phyloP scores from a whole-genome alignment of 345 rosid genomes.

The Stellera chamaejasme region DNA sequence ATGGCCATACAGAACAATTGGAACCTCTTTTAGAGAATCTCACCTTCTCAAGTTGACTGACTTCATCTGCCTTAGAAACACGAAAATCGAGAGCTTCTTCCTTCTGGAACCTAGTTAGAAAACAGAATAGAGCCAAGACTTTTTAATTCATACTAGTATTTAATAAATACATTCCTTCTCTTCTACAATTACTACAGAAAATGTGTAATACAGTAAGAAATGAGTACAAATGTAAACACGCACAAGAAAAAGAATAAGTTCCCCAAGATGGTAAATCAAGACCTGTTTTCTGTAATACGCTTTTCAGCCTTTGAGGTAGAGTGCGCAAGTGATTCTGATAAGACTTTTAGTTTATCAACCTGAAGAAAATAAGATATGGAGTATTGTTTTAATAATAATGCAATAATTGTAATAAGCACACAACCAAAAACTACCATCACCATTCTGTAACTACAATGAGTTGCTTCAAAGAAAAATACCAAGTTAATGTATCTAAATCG shows the following conservation, averaged over 20 bases:
- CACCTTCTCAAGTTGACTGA: constrained; percentile 82
- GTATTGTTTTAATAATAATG: too few species aligned
- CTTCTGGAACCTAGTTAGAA: constrained; percentile 53
- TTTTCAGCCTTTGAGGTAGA: constrained; percentile 71
- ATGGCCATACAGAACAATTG: background rate
- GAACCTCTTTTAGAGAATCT: constrained; percentile 7
- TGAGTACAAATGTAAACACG: too few species aligned
- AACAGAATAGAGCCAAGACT: constrained; percentile 1
- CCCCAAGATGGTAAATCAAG: background rate
- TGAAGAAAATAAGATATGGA: constrained; percentile 23
- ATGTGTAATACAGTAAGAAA: background rate
- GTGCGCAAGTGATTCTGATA: constrained; percentile 71
- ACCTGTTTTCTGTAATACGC: constrained; percentile 83
- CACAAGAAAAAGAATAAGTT: too few species aligned
- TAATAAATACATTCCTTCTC: background rate
- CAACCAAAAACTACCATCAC: too few species aligned
- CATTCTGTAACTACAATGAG: too few species aligned
- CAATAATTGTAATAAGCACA: too few species aligned
- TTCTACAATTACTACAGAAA: background rate
- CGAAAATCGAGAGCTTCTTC: constrained; percentile 83
- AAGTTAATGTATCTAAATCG: too few species aligned
- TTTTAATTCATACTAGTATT: background rate
- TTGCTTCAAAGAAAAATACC: too few species aligned
- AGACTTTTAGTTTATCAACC: constrained; percentile 76
- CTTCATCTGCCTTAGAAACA: constrained; percentile 63